Percentiles rank a stretch among this genome's conserved stretches.
Evolutionary conservation across 208 protist genomes (phyloP).

Genomic region (Spongospora subterranea): DNA sequence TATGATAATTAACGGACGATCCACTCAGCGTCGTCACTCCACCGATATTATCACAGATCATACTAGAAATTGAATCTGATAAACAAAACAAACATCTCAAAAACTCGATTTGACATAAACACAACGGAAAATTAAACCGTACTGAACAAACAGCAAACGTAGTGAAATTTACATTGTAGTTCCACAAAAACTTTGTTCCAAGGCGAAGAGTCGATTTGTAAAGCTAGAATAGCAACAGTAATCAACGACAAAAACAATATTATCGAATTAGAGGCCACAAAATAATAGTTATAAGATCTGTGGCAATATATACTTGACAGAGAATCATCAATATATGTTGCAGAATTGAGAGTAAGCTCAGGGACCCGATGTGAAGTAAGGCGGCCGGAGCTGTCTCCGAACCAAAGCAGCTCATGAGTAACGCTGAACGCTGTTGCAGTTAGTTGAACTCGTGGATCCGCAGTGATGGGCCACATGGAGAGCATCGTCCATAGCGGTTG

Average conservation of each 20-base stretch:
- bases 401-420: constrained; percentile 29
- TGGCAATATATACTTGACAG: background rate
- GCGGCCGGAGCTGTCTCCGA: background rate
- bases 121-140: too few species aligned
- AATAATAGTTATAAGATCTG: background rate
- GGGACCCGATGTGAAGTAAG: background rate
- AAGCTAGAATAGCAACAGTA: background rate
- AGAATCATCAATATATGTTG: background rate
- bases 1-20: background rate
- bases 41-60: background rate
- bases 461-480: background rate
- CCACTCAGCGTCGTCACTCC: background rate
- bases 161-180: background rate
- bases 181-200: background rate
- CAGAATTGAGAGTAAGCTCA: background rate
- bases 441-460: background rate
- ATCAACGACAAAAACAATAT: background rate
- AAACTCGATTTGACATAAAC: background rate
- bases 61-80: background rate
- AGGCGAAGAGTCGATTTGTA: background rate
- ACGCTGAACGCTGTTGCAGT: constrained; percentile 44
- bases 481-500: background rate
- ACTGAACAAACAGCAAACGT: background rate
- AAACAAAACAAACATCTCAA: background rate
- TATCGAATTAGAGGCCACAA: background rate